Evolutionary conservation across 208 protist genomes (phyloP).

Genomic region (Trypanosoma rangeli): DNA sequence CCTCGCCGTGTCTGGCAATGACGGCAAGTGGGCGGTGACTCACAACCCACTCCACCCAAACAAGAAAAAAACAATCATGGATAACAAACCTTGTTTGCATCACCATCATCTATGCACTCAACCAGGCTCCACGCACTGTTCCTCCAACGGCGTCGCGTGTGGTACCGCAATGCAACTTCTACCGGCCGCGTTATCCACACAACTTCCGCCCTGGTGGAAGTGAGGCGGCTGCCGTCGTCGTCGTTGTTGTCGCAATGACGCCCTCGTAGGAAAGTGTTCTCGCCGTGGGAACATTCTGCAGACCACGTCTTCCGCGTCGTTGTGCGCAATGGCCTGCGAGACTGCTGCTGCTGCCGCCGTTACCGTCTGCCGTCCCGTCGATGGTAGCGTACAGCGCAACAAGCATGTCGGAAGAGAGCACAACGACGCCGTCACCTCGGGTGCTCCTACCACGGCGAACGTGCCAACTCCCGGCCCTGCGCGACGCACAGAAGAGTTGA

Average conservation of each 20-base stretch:
- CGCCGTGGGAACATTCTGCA: not conserved
- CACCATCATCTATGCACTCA: no score
- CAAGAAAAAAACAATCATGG: no score
- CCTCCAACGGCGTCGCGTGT: no score
- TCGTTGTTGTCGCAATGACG: not conserved
- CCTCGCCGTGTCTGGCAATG: no score
- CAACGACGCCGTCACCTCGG: not conserved
- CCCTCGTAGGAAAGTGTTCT: not conserved
- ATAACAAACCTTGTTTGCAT: no score
- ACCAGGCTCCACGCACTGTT: no score
- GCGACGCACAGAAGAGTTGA: not conserved
- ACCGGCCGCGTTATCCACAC: not conserved
- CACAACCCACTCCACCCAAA: no score
- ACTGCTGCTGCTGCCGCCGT: not conserved
- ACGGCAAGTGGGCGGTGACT: no score
- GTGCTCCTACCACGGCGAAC: not conserved
- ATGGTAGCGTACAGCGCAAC: constrained; percentile 13
- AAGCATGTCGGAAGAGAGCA: constrained; percentile 18
- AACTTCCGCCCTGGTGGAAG: not conserved
- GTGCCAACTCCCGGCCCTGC: not conserved
- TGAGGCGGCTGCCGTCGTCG: not conserved
- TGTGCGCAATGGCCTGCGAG: not conserved
- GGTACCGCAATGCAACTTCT: no score
- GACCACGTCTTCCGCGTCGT: not conserved
- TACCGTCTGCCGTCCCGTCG: constrained; percentile 5